phyloP scores from a whole-genome alignment of 495 filamentous ascomycete genomes.

The Elasticomyces elasticus region DNA sequence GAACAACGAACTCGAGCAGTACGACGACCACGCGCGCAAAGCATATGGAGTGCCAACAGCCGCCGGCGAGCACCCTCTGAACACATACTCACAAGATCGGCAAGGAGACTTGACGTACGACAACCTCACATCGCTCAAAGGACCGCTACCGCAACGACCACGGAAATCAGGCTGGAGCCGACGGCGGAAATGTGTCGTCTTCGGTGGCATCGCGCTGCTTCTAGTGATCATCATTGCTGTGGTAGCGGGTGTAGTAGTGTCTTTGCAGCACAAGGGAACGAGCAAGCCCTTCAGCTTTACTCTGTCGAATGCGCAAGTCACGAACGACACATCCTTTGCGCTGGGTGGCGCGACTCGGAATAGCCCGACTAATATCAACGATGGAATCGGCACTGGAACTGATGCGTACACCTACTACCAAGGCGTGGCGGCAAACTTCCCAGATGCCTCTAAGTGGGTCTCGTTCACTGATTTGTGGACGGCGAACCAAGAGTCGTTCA shows the following conservation, averaged over 20 bases:
- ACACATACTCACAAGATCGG: background rate
- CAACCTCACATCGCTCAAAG: slow-evolving; percentile 1
- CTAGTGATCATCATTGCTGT: slow-evolving; percentile 2
- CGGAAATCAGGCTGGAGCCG: background rate
- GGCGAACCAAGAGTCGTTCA: slow-evolving; percentile 35
- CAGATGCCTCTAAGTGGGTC: background rate
- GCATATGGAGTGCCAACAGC: background rate
- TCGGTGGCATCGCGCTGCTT: background rate
- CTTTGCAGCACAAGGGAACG: background rate
- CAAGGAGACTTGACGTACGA: background rate
- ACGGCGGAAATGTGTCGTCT: slow-evolving; percentile 3
- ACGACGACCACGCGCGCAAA: slow-evolving; percentile 4
- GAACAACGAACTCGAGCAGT: slow-evolving; percentile 2
- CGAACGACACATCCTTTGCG: slow-evolving; percentile 9
- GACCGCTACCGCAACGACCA: background rate
- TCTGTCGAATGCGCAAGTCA: slow-evolving; percentile 7
- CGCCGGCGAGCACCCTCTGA: background rate
- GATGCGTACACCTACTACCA: slow-evolving; percentile 18
- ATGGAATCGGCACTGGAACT: slow-evolving; percentile 20
- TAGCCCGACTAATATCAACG: slow-evolving; percentile 6
- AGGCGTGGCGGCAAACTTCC: slow-evolving; percentile 12
- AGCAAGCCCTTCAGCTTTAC: slow-evolving; percentile 1
- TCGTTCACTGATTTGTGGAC: slow-evolving; percentile 19
- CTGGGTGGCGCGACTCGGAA: slow-evolving; percentile 20
- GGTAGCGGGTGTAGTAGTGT: background rate